Percentiles rank a stretch among this genome's conserved stretches.
Evolutionary conservation across 176 grass and related monocot species (phyloP).

Genomic region (Saccharum officinarum): DNA sequence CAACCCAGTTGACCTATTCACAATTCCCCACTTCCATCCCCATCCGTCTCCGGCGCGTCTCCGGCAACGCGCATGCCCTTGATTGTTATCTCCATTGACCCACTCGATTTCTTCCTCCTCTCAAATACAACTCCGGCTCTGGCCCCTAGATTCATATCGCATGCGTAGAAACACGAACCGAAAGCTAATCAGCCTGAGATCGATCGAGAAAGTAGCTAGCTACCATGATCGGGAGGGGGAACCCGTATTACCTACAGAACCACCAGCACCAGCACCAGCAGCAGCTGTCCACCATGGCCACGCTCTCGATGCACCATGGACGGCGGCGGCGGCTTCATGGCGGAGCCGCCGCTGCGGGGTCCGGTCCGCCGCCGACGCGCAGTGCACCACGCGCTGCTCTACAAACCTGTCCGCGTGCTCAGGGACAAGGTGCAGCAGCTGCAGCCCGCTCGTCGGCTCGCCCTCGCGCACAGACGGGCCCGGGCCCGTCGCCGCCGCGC

Average conservation of each 20-base stretch:
- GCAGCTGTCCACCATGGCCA: slow-evolving; percentile 11
- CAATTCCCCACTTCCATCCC: background rate
- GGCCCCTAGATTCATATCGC: background rate
- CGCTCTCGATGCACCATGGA: slow-evolving; percentile 28
- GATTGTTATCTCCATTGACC: slow-evolving; percentile 5
- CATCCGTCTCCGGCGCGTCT: background rate
- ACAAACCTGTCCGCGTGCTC: slow-evolving; percentile 60
- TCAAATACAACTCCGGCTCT: background rate
- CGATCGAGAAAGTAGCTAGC: background rate
- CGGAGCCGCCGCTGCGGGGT: background rate
- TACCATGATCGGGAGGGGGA: slow-evolving; percentile 37
- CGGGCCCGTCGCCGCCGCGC: slow-evolving; percentile 16
- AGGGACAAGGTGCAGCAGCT: slow-evolving; percentile 84
- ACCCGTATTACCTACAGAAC: slow-evolving; percentile 48
- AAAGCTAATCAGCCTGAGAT: background rate
- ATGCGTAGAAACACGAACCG: background rate
- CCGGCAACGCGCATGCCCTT: background rate
- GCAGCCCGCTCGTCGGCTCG: slow-evolving; percentile 63
- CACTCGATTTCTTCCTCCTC: background rate
- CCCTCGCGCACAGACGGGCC: slow-evolving; percentile 32
- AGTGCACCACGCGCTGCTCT: slow-evolving; percentile 52
- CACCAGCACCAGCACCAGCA: background rate
- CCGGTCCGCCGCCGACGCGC: slow-evolving; percentile 3
- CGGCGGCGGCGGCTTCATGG: slow-evolving; percentile 7
- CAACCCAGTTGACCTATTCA: slow-evolving; percentile 20